phyloP scores from a whole-genome alignment of 164 flowering plant species.

The Magnolia officinalis region DNA sequence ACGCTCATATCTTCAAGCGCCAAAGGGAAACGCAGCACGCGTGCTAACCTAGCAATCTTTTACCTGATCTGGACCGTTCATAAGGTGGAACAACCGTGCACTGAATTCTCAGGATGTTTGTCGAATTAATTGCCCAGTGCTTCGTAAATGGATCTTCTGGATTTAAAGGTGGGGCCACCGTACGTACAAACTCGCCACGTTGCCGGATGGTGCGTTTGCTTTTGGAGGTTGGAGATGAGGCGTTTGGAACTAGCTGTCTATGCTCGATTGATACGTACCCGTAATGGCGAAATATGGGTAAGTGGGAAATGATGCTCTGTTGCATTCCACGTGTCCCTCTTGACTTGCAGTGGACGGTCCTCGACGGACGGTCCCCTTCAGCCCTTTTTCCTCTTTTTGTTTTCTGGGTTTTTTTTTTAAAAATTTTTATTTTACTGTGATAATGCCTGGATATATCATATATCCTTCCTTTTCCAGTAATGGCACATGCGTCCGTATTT shows the following conservation, averaged over 20 bases:
- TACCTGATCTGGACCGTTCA: too few species aligned
- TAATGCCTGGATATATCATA: not conserved
- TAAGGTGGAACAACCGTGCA: too few species aligned
- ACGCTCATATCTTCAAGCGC: too few species aligned
- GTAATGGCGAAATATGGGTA: not conserved
- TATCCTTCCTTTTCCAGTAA: not conserved
- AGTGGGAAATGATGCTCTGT: constrained; percentile 18
- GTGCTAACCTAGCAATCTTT: too few species aligned
- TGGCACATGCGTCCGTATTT: not conserved
- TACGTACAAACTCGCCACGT: not conserved
- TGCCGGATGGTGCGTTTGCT: not conserved
- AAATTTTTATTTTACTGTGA: too few species aligned
- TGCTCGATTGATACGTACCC: not conserved
- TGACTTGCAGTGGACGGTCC: not conserved
- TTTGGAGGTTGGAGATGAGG: not conserved
- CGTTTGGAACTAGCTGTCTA: not conserved
- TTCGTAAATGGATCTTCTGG: not conserved
- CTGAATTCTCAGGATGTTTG: too few species aligned
- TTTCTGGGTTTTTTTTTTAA: not conserved
- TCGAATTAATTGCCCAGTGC: too few species aligned
- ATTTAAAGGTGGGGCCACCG: not conserved
- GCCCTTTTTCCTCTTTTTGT: not conserved
- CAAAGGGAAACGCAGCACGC: too few species aligned
- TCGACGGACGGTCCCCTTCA: not conserved
- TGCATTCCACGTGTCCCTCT: constrained; percentile 28